Percentiles rank a stretch among this genome's conserved stretches.
Conservation (phyloP, 148 eudicot species). For the Hydrangea macrophylla region DNA sequence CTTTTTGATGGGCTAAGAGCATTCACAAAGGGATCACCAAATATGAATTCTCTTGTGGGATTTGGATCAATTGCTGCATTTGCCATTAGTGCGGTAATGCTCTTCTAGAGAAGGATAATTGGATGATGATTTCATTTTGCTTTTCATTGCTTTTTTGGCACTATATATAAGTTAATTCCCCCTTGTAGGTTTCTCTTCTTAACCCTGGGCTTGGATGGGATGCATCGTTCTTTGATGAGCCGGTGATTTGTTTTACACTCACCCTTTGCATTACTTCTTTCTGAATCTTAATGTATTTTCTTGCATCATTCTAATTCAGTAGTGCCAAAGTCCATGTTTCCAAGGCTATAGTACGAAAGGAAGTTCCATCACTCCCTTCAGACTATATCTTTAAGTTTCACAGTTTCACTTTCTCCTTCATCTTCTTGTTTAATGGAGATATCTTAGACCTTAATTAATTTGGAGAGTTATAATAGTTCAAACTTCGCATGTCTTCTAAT, state of each 20-base stretch:
- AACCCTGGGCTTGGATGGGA: slow-evolving; percentile 82
- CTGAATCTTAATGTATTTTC: background rate
- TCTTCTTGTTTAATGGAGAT: too few relatives aligned
- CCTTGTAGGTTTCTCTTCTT: slow-evolving; percentile 73
- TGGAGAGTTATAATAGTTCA: too few relatives aligned
- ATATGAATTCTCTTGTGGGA: slow-evolving; percentile 98
- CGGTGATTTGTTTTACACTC: slow-evolving; percentile 51
- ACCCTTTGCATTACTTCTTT: slow-evolving; percentile 6
- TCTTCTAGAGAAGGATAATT: slow-evolving; percentile 9
- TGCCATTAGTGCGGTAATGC: slow-evolving; percentile 67
- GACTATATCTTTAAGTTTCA: too few relatives aligned
- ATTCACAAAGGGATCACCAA: slow-evolving; percentile 75
- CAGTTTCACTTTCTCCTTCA: too few relatives aligned
- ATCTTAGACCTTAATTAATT: too few relatives aligned
- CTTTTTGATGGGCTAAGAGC: slow-evolving; percentile 80
- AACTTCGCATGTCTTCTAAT: too few relatives aligned
- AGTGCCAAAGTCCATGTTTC: background rate
- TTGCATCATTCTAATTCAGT: slow-evolving; percentile 2
- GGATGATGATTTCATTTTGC: background rate
- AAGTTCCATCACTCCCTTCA: background rate
- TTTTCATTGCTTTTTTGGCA: background rate
- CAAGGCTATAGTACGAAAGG: background rate
- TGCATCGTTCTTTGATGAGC: slow-evolving; percentile 94
- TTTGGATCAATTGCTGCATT: slow-evolving; percentile 90
- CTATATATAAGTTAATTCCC: slow-evolving; percentile 9